Evolutionary conservation across 345 rosid species (phyloP).

Genomic region (Capsella bursapastoris): DNA sequence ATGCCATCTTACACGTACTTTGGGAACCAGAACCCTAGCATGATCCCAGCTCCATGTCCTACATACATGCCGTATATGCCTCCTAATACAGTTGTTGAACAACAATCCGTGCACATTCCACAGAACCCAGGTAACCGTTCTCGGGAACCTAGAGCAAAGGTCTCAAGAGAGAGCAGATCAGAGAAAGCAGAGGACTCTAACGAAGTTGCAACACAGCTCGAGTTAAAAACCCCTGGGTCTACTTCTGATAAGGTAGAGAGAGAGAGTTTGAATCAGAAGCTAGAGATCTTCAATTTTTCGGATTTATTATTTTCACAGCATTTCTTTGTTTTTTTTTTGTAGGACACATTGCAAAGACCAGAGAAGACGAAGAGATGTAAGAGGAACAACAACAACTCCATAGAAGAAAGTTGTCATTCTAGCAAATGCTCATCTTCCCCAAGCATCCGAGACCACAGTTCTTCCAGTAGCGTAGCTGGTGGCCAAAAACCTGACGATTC

Average conservation of each 20-base stretch:
- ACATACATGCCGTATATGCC: slow-evolving; percentile 71
- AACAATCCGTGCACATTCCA: slow-evolving; percentile 54
- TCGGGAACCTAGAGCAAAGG: slow-evolving; percentile 57
- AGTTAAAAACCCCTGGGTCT: slow-evolving; percentile 89
- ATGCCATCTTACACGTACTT: slow-evolving; percentile 76
- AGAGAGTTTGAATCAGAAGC: slow-evolving; percentile 6
- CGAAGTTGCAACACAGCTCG: slow-evolving; percentile 78
- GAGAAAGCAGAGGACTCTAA: slow-evolving; percentile 64
- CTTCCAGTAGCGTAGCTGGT: slow-evolving; percentile 71
- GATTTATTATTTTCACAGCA: slow-evolving; percentile 9
- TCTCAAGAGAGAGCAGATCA: slow-evolving; percentile 61
- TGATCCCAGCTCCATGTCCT: slow-evolving; percentile 68
- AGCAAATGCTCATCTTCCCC: slow-evolving; percentile 77
- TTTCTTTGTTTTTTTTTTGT: slow-evolving; percentile 35
- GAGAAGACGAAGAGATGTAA: slow-evolving; percentile 53
- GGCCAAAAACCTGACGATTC: slow-evolving; percentile 53
- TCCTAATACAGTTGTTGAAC: slow-evolving; percentile 64
- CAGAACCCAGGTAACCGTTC: slow-evolving; percentile 49
- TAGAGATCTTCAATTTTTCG: neutral
- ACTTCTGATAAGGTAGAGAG: slow-evolving; percentile 64
- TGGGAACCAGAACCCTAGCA: slow-evolving; percentile 73
- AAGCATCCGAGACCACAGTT: slow-evolving; percentile 68
- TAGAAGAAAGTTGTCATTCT: slow-evolving; percentile 59
- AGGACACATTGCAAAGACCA: slow-evolving; percentile 61
- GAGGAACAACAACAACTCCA: slow-evolving; percentile 50